Conservation (phyloP, 1,284 basidiomycete genomes). For the Marasmius oreades region DNA sequence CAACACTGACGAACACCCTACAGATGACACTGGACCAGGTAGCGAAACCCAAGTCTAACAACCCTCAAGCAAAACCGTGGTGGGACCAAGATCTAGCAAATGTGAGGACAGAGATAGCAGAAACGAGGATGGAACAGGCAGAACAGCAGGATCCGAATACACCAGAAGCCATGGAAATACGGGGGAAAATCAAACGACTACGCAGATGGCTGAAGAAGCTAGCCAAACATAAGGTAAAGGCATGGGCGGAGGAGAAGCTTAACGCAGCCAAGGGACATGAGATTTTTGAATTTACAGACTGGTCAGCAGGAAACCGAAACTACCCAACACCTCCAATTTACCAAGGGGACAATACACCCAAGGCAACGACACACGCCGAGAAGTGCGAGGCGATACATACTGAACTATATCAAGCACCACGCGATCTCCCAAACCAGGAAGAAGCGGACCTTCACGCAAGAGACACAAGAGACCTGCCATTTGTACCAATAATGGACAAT, state of each 20-base stretch:
- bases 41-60: neutral
- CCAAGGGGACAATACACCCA: neutral
- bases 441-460: conserved; percentile 7
- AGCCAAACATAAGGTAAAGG: no score
- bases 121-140: conserved; percentile 1
- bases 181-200: conserved; percentile 12
- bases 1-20: neutral
- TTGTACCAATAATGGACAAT: no score
- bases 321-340: conserved; percentile 19
- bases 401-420: conserved; percentile 22
- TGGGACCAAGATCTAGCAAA: conserved; percentile 11
- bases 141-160: neutral
- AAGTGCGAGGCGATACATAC: conserved; percentile 23
- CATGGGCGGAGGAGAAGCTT: no score
- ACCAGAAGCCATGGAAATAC: neutral
- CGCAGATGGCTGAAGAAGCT: conserved; percentile 10
- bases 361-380: conserved; percentile 16
- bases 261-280: conserved; percentile 14
- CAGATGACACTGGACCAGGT: neutral
- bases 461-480: conserved; percentile 13
- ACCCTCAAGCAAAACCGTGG: conserved; percentile 14
- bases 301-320: conserved; percentile 16
- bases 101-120: neutral
- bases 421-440: conserved; percentile 9
- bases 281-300: conserved; percentile 17